Evolutionary conservation across 2,329 filamentous ascomycete genomes (phyloP), one percentile per base, ranked within the genome.

Genomic region (Rachicladosporium sp.): DNA sequence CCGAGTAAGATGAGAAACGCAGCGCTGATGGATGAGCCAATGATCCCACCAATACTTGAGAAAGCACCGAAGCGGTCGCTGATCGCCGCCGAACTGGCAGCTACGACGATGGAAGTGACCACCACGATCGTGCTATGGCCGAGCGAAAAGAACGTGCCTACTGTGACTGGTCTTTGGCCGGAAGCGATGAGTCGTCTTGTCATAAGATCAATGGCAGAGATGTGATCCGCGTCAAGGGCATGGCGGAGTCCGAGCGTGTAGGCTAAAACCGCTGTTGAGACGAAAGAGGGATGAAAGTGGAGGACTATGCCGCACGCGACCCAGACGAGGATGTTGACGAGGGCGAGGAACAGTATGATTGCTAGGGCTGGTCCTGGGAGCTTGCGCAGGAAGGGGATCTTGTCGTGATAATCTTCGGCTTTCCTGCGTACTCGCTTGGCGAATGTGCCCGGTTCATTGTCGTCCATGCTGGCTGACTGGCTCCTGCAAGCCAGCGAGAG

Each of bases 221-320:
- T 84, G 56, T 96, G 91, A 62, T 96, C 89, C n/a, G 89, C 91
- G 55, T 96, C 91, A 33, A 96, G 76, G n/a, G 89, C 89, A 67
- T 96, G 89, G 32, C 89, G 81, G 9, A 96, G 73, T 2, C 89
- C 89, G 8, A 96, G 73, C 0, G 85, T 85, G 60, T 93, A 96
- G 19, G 88, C 80, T 1, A 96, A 73, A 2, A 88, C 78, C 1
- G 87, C 85, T 2, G 87, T 80, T 2, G 82, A 82, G 36, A 88
- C 76, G 46, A 95, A 72, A 1, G 70, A 65, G 34, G 51, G 46
- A 46, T 64, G 56, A 39, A 57, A 63, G 47, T 56, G 53, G 41
- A 78, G 52, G 3, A 79, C 68, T 45, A 78, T 66, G 7, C 67
- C 74, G 7, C 70, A 69, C 13, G 67, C 70, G 36, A 69, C 63